Base-by-base conservation (phyloP, 768 basidiomycete genomes). In the Lentinula boryana region DNA sequence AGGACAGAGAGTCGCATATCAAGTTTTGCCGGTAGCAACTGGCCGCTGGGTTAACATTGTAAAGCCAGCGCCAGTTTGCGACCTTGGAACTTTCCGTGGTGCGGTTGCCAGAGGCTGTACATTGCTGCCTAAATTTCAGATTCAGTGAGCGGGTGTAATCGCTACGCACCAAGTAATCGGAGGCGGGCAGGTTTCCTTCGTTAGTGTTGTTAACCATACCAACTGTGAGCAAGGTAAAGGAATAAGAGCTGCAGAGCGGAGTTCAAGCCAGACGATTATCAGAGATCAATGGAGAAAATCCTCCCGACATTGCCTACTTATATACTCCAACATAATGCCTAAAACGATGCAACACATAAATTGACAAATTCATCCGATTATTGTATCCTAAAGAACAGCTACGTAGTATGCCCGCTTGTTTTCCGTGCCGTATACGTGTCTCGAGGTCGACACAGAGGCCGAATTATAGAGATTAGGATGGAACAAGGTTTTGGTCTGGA, bases 41-140 rank as follows among this genome's bases (percentile, higher is more conserved):
- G 23, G 61, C 64, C 18, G 59, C 66, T 32, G 69, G 65, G 60
- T 64, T 64, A 60, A 68, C 71, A 40, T 65, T 66, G 68, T 80
- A 78, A 15, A 76, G 64, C 80, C 80, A 83, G 50, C 82, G 80
- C 80, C 80, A 83, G 74, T 83, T 82, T 60, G 77, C 61, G 66
- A 85, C 74, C 33, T 71, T 58, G 7, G 72, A 70, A 16, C 46
- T 53, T 38, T 68, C 68, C n/a, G 72, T 74, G 6, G 70, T 72
- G 71, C 82, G 82, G 32, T 71, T 69, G 50, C 78, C 80, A 27
- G 67, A 58, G 48, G 74, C 68, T 15, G 81, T 78, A 69, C 83
- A 84, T 61, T 78, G 73, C 66, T 50, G 38, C 49, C 48, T 48
- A 18, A 16, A 23, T 23, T 6, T 10, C 21, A n/a, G 12, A 48